Percentiles rank a stretch among this genome's conserved stretches.
These are phyloP conservation scores for Ceratobasidium sp. DNA, from an alignment of 1,284 basidiomycete genomes.

Conservation along the genomic window DNA sequence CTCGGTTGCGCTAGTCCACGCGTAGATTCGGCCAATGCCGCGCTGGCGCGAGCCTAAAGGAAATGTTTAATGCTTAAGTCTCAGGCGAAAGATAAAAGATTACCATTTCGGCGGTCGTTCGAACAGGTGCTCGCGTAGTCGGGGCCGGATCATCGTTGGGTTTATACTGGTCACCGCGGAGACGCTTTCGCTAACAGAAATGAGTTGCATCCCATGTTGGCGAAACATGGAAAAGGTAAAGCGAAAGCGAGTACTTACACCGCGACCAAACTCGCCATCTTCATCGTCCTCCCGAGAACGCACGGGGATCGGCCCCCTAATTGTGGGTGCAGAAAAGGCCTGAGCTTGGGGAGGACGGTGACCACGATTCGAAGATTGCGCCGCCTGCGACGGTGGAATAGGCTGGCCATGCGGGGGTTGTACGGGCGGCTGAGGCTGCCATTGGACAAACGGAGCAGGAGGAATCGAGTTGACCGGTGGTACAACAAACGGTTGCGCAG, in stretches of 20 bases:
- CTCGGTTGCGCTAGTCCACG: slow-evolving; percentile 5
- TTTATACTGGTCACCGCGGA: slow-evolving; percentile 1
- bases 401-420: slow-evolving; percentile 4
- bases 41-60: background rate
- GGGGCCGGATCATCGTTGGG: background rate
- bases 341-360: background rate
- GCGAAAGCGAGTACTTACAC: background rate
- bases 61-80: background rate
- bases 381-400: background rate
- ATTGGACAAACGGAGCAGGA: slow-evolving; percentile 10
- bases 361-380: background rate
- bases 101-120: background rate
- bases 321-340: background rate
- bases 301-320: background rate
- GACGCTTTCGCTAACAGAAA: background rate
- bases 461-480: background rate
- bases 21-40: background rate
- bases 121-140: background rate
- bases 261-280: background rate
- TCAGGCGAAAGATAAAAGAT: background rate
- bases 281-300: background rate
- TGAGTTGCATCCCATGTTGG: background rate
- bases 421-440: background rate
- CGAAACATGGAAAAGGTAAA: background rate
- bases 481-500: slow-evolving; percentile 7